These are phyloP conservation scores for Dioscorea cayenensis DNA, from an alignment of 116 monocot genomes.

Conservation along the genomic window DNA sequence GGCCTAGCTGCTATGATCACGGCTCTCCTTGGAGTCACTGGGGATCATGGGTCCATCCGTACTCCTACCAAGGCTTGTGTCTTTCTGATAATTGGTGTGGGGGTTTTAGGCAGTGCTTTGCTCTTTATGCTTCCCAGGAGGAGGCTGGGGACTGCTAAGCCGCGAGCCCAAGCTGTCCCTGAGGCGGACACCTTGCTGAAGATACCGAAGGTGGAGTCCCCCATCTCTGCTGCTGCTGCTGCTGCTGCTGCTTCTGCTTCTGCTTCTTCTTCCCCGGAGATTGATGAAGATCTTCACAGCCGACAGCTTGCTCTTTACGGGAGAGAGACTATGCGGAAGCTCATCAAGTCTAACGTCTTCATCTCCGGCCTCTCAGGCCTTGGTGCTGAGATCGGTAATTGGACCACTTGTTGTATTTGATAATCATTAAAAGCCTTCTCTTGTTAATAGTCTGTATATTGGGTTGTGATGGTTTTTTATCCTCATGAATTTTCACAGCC, in stretches of 20 bases:
- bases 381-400: slow-evolving; percentile 56
- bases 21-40: neutral
- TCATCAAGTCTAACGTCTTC: slow-evolving; percentile 52
- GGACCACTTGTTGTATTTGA: neutral
- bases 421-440: neutral
- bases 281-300: slow-evolving; percentile 67
- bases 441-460: neutral
- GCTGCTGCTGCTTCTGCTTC: neutral
- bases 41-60: neutral
- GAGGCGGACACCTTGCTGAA: slow-evolving; percentile 2
- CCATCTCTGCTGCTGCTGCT: neutral
- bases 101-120: slow-evolving; percentile 27
- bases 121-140: slow-evolving; percentile 36
- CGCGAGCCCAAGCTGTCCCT: slow-evolving; percentile 7
- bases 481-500: slow-evolving; percentile 31
- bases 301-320: slow-evolving; percentile 69
- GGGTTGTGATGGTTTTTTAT: neutral
- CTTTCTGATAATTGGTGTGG: slow-evolving; percentile 3
- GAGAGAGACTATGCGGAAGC: slow-evolving; percentile 53
- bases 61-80: neutral
- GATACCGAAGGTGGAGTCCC: slow-evolving; percentile 17
- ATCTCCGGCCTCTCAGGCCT: slow-evolving; percentile 59
- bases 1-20: neutral
- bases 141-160: slow-evolving; percentile 23
- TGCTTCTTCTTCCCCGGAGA: slow-evolving; percentile 8